These are phyloP conservation scores for Rhizomucor pusillus DNA, from an alignment of 371 early-diverging fungal genomes.

Conservation along the genomic window DNA sequence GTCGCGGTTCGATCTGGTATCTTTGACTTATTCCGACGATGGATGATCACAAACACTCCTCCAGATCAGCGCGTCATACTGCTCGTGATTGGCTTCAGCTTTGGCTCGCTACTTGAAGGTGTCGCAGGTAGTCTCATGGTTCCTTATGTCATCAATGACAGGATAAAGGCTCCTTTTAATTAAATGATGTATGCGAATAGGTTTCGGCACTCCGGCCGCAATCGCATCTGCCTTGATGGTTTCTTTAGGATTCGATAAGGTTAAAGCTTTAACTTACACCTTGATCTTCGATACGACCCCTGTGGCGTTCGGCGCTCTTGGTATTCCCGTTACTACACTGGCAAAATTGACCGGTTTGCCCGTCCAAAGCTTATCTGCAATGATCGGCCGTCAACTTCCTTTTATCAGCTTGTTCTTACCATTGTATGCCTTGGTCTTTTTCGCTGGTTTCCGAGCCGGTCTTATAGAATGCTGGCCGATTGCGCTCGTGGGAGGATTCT, in stretches of 20 bases:
- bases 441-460: slow-evolving; percentile 39
- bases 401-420: slow-evolving; percentile 42
- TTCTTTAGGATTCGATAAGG: slow-evolving; percentile 47
- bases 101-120: slow-evolving; percentile 51
- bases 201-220: slow-evolving; percentile 53
- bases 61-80: slow-evolving; percentile 42
- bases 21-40: slow-evolving; percentile 46
- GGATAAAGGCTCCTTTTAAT: slow-evolving; percentile 29
- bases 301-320: slow-evolving; percentile 47
- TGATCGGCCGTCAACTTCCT: slow-evolving; percentile 53
- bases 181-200: too few relatives aligned
- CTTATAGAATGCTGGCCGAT: slow-evolving; percentile 49
- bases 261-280: slow-evolving; percentile 41
- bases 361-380: slow-evolving; percentile 34
- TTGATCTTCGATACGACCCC: slow-evolving; percentile 49
- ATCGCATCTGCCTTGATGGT: slow-evolving; percentile 51
- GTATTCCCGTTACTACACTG: slow-evolving; percentile 47
- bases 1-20: slow-evolving; percentile 39
- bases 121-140: not conserved
- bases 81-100: slow-evolving; percentile 41
- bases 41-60: slow-evolving; percentile 48
- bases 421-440: slow-evolving; percentile 36
- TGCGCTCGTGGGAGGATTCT: slow-evolving; percentile 36
- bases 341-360: slow-evolving; percentile 39
- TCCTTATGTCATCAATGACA: not conserved